These are phyloP conservation scores for Xylaria nigripes DNA, from an alignment of 495 filamentous ascomycete species.

Conservation along the genomic window DNA sequence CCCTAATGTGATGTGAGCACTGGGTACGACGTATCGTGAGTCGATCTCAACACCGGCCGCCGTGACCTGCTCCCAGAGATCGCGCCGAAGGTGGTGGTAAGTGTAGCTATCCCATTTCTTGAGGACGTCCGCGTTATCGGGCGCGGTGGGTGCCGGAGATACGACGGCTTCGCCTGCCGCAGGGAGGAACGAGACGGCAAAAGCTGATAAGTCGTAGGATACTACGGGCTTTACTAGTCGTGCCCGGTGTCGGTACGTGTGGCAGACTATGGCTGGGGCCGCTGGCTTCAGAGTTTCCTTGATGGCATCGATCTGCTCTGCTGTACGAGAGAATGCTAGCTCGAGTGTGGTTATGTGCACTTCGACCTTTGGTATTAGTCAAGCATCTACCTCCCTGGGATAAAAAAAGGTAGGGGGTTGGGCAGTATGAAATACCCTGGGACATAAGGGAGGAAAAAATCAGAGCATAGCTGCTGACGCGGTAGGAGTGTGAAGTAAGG, in stretches of 20 bases:
- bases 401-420: background rate
- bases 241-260: slow-evolving; percentile 53
- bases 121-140: slow-evolving; percentile 17
- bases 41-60: slow-evolving; percentile 52
- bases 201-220: slow-evolving; percentile 73
- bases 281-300: slow-evolving; percentile 43
- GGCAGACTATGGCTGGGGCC: slow-evolving; percentile 48
- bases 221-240: slow-evolving; percentile 74
- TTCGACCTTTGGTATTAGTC: slow-evolving; percentile 1
- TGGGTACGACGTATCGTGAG: slow-evolving; percentile 77
- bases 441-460: background rate
- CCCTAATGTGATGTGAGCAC: slow-evolving; percentile 79
- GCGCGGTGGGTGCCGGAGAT: slow-evolving; percentile 30
- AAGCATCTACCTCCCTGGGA: background rate
- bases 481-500: background rate
- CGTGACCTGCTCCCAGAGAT: slow-evolving; percentile 56
- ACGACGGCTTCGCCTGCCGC: slow-evolving; percentile 49
- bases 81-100: slow-evolving; percentile 83
- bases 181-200: slow-evolving; percentile 81
- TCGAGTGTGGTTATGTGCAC: slow-evolving; percentile 87
- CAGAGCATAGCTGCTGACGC: background rate
- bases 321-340: slow-evolving; percentile 60
- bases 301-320: slow-evolving; percentile 52
- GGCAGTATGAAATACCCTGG: background rate
- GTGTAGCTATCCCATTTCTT: slow-evolving; percentile 54